A percentile compares a stretch with the other conserved stretches of the same genome.
phyloP scores from a whole-genome alignment of 768 basidiomycete genomes.

The Guyanaporus albipodus region DNA sequence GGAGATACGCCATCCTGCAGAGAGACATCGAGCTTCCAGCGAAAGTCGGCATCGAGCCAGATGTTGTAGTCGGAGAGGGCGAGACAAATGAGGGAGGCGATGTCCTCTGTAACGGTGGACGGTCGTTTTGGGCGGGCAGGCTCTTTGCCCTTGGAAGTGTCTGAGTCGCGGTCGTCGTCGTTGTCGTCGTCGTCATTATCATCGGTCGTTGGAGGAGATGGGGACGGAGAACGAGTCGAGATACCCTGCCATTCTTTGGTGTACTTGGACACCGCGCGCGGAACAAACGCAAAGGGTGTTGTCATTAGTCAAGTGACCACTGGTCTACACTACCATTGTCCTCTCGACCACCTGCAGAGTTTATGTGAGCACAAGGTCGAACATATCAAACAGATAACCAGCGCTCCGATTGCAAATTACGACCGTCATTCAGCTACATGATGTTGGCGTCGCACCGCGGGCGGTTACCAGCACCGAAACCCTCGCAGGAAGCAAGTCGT shows the following conservation, averaged over 20 bases:
- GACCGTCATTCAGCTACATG: conserved; percentile 22
- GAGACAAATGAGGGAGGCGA: conserved; percentile 47
- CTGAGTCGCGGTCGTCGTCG: neutral
- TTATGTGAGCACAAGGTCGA: neutral
- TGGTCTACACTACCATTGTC: neutral
- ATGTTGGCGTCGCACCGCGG: neutral
- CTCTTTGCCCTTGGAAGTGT: conserved; percentile 26
- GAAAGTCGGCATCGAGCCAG: conserved; percentile 58
- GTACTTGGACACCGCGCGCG: conserved; percentile 41
- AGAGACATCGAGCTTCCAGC: conserved; percentile 42
- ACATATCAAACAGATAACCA: neutral
- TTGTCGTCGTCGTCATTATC: conserved; percentile 1
- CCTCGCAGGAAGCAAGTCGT: neutral
- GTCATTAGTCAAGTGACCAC: conserved; percentile 18
- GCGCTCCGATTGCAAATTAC: conserved; percentile 30
- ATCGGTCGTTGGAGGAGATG: conserved; percentile 8
- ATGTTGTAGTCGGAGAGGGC: conserved; percentile 69
- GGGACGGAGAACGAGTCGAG: conserved; percentile 4
- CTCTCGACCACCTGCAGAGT: neutral
- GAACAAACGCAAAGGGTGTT: conserved; percentile 43
- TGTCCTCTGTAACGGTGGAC: conserved; percentile 38
- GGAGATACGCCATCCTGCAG: conserved; percentile 6
- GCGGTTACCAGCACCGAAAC: conserved; percentile 18
- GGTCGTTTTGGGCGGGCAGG: conserved; percentile 13
- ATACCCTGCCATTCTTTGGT: conserved; percentile 25